Base-by-base conservation (phyloP, 2,329 filamentous ascomycete species). In the Aureobasidium sp. region DNA sequence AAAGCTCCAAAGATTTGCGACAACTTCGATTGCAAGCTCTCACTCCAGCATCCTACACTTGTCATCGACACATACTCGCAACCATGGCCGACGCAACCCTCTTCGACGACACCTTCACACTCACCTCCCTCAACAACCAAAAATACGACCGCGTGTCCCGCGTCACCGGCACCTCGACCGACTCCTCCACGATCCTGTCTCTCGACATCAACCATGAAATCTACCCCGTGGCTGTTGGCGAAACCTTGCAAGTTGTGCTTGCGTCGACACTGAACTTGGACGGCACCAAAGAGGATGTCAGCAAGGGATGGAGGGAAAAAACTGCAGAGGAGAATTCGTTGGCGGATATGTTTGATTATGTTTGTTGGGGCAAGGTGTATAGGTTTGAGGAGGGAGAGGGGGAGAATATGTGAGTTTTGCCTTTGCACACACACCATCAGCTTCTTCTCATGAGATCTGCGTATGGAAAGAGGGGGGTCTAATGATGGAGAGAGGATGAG, bases 81-180 rank as follows among this genome's bases (percentile, higher is more conserved):
- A 80, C 77, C 67, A 85, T 90, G 76, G 87, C 89, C 68, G 93
- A 97, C 78, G 87, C 92, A 62, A 88, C 94, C 71, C 89, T 97
- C 75, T 96, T 95, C 78, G 91, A 97, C 77, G 91, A 96, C 73
- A 87, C 85, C 70, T 97, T 97, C 82, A 89, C 83, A 64, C 82
- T 97, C 70, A 93, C 85, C 67, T 78, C 83, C 61, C 80, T 91
- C 74, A 89, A 96, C 78, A 83, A 86, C 71, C 84, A 87, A 71
- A 96, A 97, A 78, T 99, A 99, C 77, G 94, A 97, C 78, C 90
- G 93, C 66, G 93, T 97, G 30, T 89, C 90, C 61, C 93, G 94
- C 68, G 85, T 97, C 72, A 85, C 80, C 61, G 91, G 85, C 72
- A 89, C 83, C 57, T 93, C 88, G 29, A 81, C 83, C 67, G 91